A percentile compares a stretch with the other conserved stretches of the same genome.
These are phyloP conservation scores for Dendrobium nobile DNA, from an alignment of 106 monocot genomes.

Conservation along the genomic window DNA sequence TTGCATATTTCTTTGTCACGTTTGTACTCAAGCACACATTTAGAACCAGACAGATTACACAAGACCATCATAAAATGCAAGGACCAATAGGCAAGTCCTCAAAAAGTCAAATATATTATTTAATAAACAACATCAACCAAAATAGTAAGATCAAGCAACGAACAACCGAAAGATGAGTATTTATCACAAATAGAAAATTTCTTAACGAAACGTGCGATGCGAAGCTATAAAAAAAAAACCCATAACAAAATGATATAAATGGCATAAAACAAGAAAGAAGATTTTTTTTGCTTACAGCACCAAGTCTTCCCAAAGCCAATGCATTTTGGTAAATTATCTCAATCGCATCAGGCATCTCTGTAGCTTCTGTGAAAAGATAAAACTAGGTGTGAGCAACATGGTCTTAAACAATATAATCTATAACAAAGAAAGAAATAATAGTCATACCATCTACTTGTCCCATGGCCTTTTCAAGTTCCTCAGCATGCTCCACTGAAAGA, in stretches of 20 bases:
- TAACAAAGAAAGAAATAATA: not conserved
- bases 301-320: slow-evolving; percentile 61
- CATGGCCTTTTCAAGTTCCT: slow-evolving; percentile 58
- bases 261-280: not conserved
- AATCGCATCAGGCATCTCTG: slow-evolving; percentile 96
- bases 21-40: not conserved
- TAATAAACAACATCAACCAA: not conserved
- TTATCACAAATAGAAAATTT: not conserved
- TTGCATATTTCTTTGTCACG: not conserved
- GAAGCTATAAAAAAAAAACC: not conserved
- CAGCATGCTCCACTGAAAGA: slow-evolving; percentile 63
- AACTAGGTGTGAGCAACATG: not conserved
- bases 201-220: not conserved
- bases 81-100: not conserved
- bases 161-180: not conserved
- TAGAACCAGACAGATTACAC: not conserved
- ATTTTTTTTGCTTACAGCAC: slow-evolving; percentile 48
- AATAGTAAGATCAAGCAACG: not conserved
- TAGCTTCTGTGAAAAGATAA: slow-evolving; percentile 40
- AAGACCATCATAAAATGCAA: not conserved
- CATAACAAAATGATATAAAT: not conserved
- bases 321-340: slow-evolving; percentile 91
- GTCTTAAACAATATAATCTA: not conserved
- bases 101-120: not conserved
- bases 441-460: slow-evolving; percentile 61